Base-by-base conservation (phyloP, 176 grass and related monocot species). In the Pharus latifolius region DNA sequence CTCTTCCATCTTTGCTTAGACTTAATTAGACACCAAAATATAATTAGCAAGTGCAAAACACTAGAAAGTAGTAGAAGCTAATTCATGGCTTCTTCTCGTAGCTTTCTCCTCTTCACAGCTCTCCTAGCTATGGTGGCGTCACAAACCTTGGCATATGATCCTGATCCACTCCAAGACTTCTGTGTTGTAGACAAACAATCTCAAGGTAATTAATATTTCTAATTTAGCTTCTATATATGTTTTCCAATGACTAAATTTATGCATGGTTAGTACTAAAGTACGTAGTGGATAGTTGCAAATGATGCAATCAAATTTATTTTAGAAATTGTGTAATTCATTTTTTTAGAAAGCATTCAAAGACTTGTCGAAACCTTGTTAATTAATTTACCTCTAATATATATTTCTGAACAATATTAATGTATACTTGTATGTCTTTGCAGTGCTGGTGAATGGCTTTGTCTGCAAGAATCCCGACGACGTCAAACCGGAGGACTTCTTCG, bases 401-500 rank as follows among this genome's bases (percentile, higher is more conserved):
- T n/a, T n/a, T n/a, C n/a, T n/a, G n/a, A n/a, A n/a, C n/a, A n/a
- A n/a, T n/a, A n/a, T n/a, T n/a, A n/a, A n/a, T 49, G 35, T 34
- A 18, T 52, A 32, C 27, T 10, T 52, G 30, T 20, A 10, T 34
- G 20, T 17, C 9, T 15, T 49, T 70, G 49, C 49, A 72, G 68
- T 72, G 29, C 46, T 57, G 38, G 47, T 72, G 14, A 72, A 72
- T 55, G 68, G 49, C 25, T 37, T 20, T 37, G 27, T 55, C 0
- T 72, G 68, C 10, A 54, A 55, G 27, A 27, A 72, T 72, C 15
- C 68, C 23, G 25, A 57, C 24, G 43, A 55, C 30, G 68, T 72
- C 17, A 72, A 54, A 10, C 68, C 25, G 28, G 68, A 72, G 57
- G 46, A 72, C 30, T 72, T 72, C 29, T 22, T 72, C 27, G 53